A percentile compares a stretch with the other conserved stretches of the same genome.
Evolutionary conservation across 2,329 filamentous ascomycete species (phyloP).

Genomic region (Myriosclerotinia duriaeana): DNA sequence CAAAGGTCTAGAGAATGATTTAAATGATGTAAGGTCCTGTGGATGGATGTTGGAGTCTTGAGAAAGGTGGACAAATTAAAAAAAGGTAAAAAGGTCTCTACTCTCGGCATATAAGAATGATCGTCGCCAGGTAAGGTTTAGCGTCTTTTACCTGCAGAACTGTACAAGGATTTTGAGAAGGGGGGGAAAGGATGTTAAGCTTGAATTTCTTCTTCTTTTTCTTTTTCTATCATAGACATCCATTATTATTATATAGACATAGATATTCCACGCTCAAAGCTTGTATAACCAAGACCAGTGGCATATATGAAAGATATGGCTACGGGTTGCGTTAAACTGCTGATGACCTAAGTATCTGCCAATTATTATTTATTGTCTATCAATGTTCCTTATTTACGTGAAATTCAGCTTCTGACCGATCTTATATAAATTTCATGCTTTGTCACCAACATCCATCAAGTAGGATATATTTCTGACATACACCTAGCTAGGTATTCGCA

Average conservation of each 20-base stretch:
- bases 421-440: not conserved
- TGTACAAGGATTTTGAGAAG: not conserved
- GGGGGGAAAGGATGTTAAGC: not conserved
- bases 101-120: slow-evolving; percentile 10
- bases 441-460: not conserved
- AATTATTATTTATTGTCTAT: too few species aligned
- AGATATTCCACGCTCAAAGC: not conserved
- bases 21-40: slow-evolving; percentile 4
- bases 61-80: not conserved
- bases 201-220: not conserved
- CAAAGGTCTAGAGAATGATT: not conserved
- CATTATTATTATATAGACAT: not conserved
- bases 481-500: not conserved
- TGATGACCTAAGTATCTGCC: not conserved
- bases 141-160: not conserved
- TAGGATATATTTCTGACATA: not conserved
- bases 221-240: too few species aligned
- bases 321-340: too few species aligned
- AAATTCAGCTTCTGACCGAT: not conserved
- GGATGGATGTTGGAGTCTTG: not conserved
- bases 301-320: too few species aligned
- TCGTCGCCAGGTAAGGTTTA: not conserved
- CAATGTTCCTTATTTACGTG: not conserved
- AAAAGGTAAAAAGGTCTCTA: not conserved
- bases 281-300: too few species aligned